phyloP scores from a whole-genome alignment of 805 yeast genomes.

The Scheffersomyces stipitis region DNA sequence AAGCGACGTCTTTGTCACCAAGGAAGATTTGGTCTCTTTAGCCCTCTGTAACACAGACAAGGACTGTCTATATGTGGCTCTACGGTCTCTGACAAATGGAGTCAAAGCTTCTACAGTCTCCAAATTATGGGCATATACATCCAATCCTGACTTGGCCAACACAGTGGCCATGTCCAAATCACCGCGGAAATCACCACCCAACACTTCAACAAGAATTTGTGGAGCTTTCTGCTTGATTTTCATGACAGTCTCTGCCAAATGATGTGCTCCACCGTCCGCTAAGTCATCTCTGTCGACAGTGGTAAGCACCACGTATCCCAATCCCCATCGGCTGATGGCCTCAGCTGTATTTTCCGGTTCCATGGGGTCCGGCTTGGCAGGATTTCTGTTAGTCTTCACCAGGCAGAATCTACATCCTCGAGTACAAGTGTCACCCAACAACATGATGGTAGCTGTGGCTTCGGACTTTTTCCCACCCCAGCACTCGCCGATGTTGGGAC shows the following conservation, averaged over 20 bases:
- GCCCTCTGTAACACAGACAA: conserved; percentile 77
- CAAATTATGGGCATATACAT: conserved; percentile 94
- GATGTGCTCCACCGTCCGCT: conserved; percentile 89
- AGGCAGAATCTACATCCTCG: conserved; percentile 99
- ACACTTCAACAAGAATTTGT: conserved; percentile 86
- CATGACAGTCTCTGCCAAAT: conserved; percentile 82
- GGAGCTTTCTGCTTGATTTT: conserved; percentile 87
- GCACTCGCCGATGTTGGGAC: conserved; percentile 99
- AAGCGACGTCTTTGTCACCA: conserved; percentile 88
- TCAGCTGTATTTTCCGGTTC: conserved; percentile 98
- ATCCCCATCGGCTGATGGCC: conserved; percentile 96
- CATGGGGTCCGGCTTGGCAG: conserved; percentile 87
- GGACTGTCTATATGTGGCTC: conserved; percentile 93
- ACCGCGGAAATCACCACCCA: conserved; percentile 95
- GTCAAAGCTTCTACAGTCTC: conserved; percentile 96
- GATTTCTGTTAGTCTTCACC: conserved; percentile 87
- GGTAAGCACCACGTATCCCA: conserved; percentile 95
- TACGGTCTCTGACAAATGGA: conserved; percentile 91
- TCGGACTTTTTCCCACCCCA: conserved; percentile 97
- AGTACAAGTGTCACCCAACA: conserved; percentile 97
- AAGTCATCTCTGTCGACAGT: conserved; percentile 97
- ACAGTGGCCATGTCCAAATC: conserved; percentile 75
- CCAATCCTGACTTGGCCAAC: conserved; percentile 84
- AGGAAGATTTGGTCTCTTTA: conserved; percentile 67
- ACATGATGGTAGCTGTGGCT: conserved; percentile 97